Conservation (phyloP, 1,284 basidiomycete species). For the Malassezia brasiliensis region DNA sequence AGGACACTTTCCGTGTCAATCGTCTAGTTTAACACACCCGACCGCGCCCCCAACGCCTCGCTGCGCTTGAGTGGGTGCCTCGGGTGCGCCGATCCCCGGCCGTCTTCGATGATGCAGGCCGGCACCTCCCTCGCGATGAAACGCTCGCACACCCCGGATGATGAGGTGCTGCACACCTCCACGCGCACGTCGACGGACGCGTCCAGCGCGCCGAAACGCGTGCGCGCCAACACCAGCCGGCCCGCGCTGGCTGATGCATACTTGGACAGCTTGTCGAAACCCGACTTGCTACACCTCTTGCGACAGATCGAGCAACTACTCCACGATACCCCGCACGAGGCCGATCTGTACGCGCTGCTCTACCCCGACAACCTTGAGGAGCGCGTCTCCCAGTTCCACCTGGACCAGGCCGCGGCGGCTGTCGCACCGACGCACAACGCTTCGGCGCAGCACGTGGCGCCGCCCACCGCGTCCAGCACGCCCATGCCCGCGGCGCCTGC, state of each 20-base stretch:
- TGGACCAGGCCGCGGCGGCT: background rate
- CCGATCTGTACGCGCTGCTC: conserved; percentile 4
- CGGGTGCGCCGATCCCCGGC: background rate
- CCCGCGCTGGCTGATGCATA: conserved; percentile 11
- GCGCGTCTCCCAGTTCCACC: background rate
- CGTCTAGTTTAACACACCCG: background rate
- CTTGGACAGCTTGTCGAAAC: background rate
- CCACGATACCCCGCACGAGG: conserved; percentile 8
- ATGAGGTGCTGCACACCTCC: conserved; percentile 5
- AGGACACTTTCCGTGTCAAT: conserved; percentile 4
- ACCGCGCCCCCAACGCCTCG: background rate
- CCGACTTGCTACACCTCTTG: conserved; percentile 3
- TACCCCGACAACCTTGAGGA: conserved; percentile 12
- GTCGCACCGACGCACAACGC: background rate
- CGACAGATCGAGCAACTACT: conserved; percentile 11
- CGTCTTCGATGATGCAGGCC: background rate
- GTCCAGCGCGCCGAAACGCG: conserved; percentile 1
- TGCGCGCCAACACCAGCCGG: background rate
- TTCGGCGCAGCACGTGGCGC: no score
- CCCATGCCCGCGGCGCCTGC: background rate
- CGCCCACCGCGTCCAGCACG: background rate
- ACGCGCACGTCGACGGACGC: background rate
- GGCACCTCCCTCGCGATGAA: conserved; percentile 5
- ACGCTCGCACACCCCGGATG: conserved; percentile 16
- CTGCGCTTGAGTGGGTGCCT: background rate